Percentiles rank a stretch among this genome's conserved stretches.
Evolutionary conservation across 1,139 yeast genomes (phyloP).

Genomic region (Groenewaldozyma sp.): DNA sequence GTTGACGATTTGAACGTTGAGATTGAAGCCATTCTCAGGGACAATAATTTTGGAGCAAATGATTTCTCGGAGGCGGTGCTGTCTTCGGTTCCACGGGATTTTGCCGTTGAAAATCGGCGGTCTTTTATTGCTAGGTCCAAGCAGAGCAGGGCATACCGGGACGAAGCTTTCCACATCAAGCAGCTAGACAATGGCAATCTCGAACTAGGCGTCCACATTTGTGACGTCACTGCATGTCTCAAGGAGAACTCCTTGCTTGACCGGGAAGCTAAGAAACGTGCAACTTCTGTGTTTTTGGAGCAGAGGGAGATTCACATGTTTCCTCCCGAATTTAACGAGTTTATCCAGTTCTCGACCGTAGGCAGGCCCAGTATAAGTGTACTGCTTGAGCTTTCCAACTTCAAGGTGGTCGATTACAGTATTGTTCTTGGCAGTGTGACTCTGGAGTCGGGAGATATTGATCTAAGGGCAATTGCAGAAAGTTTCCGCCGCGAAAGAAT

Average conservation of each 20-base stretch:
- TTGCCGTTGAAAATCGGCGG: constrained; percentile 52
- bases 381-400: constrained; percentile 62
- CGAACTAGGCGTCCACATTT: constrained; percentile 69
- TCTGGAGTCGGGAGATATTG: constrained; percentile 19
- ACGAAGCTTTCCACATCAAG: constrained; percentile 73
- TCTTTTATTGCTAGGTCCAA: constrained; percentile 39
- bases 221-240: constrained; percentile 67
- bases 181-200: constrained; percentile 48
- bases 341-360: constrained; percentile 54
- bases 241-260: constrained; percentile 70
- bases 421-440: constrained; percentile 64
- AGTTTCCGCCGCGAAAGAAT: constrained; percentile 63
- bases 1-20: constrained; percentile 73
- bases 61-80: constrained; percentile 51
- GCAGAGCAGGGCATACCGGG: constrained; percentile 55
- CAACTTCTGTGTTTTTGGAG: constrained; percentile 84
- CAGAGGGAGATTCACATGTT: constrained; percentile 62
- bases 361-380: constrained; percentile 68
- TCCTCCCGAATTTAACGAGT: constrained; percentile 54
- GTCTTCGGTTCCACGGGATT: constrained; percentile 38
- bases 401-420: constrained; percentile 68
- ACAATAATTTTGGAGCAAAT: constrained; percentile 83
- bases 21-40: constrained; percentile 82
- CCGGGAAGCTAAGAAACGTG: constrained; percentile 83
- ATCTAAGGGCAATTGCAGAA: constrained; percentile 51